Evolutionary conservation across 2,329 filamentous ascomycete genomes (phyloP).

Genomic region (Alternaria gaisen): DNA sequence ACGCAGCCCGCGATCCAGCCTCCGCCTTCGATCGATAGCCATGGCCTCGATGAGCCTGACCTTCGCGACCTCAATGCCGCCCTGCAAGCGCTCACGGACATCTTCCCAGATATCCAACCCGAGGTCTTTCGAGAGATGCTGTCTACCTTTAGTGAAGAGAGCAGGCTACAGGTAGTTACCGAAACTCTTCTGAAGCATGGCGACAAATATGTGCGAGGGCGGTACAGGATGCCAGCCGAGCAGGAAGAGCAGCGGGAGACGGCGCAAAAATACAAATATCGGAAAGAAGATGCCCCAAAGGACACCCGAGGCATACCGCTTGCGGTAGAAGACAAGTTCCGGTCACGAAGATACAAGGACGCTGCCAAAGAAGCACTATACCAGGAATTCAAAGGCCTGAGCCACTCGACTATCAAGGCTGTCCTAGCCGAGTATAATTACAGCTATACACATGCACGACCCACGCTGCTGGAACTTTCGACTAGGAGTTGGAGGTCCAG

Average conservation of each 20-base stretch:
- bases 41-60: slow-evolving; percentile 63
- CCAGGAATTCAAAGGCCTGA: slow-evolving; percentile 78
- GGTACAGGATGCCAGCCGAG: slow-evolving; percentile 57
- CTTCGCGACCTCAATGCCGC: slow-evolving; percentile 74
- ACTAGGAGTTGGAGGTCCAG: slow-evolving; percentile 81
- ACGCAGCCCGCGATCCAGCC: slow-evolving; percentile 15
- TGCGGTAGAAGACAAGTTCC: slow-evolving; percentile 71
- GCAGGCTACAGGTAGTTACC: slow-evolving; percentile 77
- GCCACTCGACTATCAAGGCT: slow-evolving; percentile 76
- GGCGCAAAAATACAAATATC: slow-evolving; percentile 46
- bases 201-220: slow-evolving; percentile 73
- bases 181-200: slow-evolving; percentile 79
- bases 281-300: slow-evolving; percentile 38
- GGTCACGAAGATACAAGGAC: slow-evolving; percentile 71
- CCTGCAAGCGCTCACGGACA: slow-evolving; percentile 72
- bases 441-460: slow-evolving; percentile 76
- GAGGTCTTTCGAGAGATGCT: slow-evolving; percentile 87
- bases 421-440: slow-evolving; percentile 84
- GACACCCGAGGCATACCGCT: slow-evolving; percentile 54
- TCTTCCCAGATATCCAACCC: slow-evolving; percentile 83
- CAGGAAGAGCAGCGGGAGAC: slow-evolving; percentile 47
- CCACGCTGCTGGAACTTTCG: slow-evolving; percentile 72
- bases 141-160: slow-evolving; percentile 76
- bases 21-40: slow-evolving; percentile 11
- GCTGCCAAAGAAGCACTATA: slow-evolving; percentile 74